Evolutionary conservation across 208 protist species (phyloP).

Genomic region (Crithidia fasciculata): DNA sequence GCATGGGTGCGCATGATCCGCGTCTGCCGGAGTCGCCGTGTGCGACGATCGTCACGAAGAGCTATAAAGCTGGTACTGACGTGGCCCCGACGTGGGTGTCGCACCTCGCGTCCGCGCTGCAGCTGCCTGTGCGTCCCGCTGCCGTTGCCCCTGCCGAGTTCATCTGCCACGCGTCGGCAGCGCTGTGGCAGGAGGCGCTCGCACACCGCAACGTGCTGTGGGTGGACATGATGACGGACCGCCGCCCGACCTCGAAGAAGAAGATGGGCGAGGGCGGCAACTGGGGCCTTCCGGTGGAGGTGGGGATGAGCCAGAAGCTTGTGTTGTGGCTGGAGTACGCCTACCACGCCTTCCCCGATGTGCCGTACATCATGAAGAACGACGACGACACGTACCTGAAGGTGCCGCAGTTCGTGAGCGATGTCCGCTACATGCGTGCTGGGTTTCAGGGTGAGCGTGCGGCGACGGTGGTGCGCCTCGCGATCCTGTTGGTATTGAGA

Average conservation of each 20-base stretch:
- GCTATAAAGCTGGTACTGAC: background rate
- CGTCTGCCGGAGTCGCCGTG: constrained; percentile 2
- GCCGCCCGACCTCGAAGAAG: constrained; percentile 13
- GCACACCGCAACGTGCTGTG: constrained; percentile 18
- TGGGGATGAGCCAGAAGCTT: constrained; percentile 41
- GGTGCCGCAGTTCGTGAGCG: constrained; percentile 43
- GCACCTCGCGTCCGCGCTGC: constrained; percentile 6
- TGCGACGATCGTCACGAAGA: background rate
- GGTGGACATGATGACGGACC: constrained; percentile 29
- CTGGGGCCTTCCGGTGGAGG: constrained; percentile 31
- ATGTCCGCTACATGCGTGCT: constrained; percentile 24
- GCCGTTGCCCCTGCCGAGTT: constrained; percentile 8
- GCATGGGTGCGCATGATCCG: too few species aligned
- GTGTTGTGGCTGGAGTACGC: constrained; percentile 34
- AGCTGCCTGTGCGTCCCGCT: constrained; percentile 6
- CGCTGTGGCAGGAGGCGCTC: constrained; percentile 29
- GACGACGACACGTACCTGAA: constrained; percentile 48
- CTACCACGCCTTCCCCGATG: constrained; percentile 26
- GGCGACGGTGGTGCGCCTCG: background rate
- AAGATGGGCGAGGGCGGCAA: constrained; percentile 14
- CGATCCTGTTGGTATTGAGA: background rate
- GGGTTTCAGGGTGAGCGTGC: background rate
- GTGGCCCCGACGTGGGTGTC: constrained; percentile 2
- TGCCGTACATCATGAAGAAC: constrained; percentile 35
- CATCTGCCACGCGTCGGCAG: constrained; percentile 20